Evolutionary conservation across 2,329 filamentous ascomycete species (phyloP).

Genomic region (Coniochaeta prunicola): DNA sequence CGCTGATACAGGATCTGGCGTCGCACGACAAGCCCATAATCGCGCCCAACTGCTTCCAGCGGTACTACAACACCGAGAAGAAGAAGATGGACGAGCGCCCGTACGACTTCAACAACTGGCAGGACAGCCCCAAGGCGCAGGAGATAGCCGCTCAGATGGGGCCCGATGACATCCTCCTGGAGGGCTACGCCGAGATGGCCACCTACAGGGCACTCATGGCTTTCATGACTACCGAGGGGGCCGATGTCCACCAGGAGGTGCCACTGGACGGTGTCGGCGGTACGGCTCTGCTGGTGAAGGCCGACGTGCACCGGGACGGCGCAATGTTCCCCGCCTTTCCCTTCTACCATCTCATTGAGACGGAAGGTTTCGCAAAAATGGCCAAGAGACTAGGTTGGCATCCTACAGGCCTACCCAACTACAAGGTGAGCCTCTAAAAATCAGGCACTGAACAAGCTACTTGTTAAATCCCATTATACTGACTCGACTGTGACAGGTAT

Average conservation of each 20-base stretch:
- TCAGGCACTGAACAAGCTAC: not conserved
- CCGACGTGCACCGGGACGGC: conserved; percentile 91
- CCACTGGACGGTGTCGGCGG: conserved; percentile 89
- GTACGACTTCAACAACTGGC: conserved; percentile 98
- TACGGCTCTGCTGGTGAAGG: conserved; percentile 87
- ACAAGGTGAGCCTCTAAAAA: conserved; percentile 69
- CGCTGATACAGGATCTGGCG: conserved; percentile 87
- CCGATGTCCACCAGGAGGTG: conserved; percentile 56
- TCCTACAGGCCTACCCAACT: conserved; percentile 86
- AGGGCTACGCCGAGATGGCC: conserved; percentile 88
- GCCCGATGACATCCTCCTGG: conserved; percentile 83
- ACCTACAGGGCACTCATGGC: conserved; percentile 92
- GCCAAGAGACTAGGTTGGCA: conserved; percentile 80
- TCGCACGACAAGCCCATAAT: conserved; percentile 83
- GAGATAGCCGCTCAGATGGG: conserved; percentile 73
- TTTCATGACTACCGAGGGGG: conserved; percentile 57
- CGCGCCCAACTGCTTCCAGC: conserved; percentile 92
- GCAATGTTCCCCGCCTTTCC: conserved; percentile 97
- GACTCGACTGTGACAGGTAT: conserved; percentile 52
- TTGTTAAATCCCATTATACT: conserved; percentile 5
- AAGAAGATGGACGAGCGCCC: conserved; percentile 68
- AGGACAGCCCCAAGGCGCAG: conserved; percentile 75
- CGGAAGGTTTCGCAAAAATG: conserved; percentile 98
- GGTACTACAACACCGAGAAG: conserved; percentile 63
- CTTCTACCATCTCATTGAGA: conserved; percentile 96